Conservation (phyloP, 805 yeast genomes). For the Lipomyces sp. region DNA sequence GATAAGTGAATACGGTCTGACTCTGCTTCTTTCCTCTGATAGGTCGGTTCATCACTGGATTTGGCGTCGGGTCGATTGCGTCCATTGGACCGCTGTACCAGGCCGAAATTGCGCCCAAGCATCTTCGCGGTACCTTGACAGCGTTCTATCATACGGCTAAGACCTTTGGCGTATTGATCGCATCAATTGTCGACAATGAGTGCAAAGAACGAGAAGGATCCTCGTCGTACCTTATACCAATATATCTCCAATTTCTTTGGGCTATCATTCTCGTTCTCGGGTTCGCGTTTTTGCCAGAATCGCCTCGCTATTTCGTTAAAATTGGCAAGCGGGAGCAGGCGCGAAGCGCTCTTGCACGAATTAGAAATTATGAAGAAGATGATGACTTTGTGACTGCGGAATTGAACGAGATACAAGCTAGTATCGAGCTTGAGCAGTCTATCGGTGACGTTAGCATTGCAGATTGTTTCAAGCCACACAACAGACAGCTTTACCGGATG, state of each 20-base stretch:
- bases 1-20: not conserved
- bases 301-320: constrained; percentile 68
- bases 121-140: constrained; percentile 75
- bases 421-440: constrained; percentile 45
- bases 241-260: constrained; percentile 63
- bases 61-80: constrained; percentile 73
- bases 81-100: constrained; percentile 75
- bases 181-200: constrained; percentile 68
- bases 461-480: constrained; percentile 30
- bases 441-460: constrained; percentile 10
- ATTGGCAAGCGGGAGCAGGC: constrained; percentile 58
- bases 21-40: constrained; percentile 38
- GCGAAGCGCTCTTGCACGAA: constrained; percentile 50
- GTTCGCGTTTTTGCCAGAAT: constrained; percentile 69
- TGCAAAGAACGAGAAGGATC: constrained; percentile 52
- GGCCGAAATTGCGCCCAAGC: constrained; percentile 74
- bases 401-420: constrained; percentile 49
- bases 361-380: constrained; percentile 44
- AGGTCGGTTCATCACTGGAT: constrained; percentile 60
- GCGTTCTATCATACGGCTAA: constrained; percentile 70
- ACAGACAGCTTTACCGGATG: constrained; percentile 38
- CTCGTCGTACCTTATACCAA: constrained; percentile 70
- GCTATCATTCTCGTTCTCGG: constrained; percentile 55
- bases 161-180: constrained; percentile 70
- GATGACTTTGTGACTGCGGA: constrained; percentile 47